phyloP scores from a whole-genome alignment of 2,329 filamentous ascomycete genomes.

The Pseudocercospora musae region DNA sequence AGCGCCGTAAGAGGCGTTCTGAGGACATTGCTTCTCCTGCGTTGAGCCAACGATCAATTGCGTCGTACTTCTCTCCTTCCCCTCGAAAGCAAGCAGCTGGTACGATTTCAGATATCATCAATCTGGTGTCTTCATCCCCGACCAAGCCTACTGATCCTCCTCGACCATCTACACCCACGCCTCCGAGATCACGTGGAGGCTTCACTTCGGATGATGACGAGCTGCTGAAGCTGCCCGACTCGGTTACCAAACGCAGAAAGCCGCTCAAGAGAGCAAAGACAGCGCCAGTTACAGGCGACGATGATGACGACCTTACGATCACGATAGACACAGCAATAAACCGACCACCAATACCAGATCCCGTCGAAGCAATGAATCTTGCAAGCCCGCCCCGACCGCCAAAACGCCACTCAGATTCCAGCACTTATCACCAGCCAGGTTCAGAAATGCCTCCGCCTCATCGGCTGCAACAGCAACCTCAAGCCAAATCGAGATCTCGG shows the following conservation, averaged over 20 bases:
- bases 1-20: constrained; percentile 29
- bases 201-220: neutral
- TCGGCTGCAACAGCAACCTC: neutral
- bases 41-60: constrained; percentile 27
- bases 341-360: neutral
- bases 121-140: constrained; percentile 34
- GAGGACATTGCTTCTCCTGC: constrained; percentile 27
- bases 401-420: neutral
- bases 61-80: constrained; percentile 28
- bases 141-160: constrained; percentile 8
- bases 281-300: constrained; percentile 25
- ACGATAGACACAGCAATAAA: no score
- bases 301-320: constrained; percentile 11
- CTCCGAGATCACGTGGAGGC: constrained; percentile 14
- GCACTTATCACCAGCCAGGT: neutral
- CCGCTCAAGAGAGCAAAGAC: constrained; percentile 31
- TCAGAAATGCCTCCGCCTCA: neutral
- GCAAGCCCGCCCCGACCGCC: neutral
- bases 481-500: neutral
- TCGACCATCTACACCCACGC: constrained; percentile 18
- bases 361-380: constrained; percentile 22
- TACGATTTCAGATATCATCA: constrained; percentile 23
- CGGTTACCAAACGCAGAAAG: constrained; percentile 33
- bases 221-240: constrained; percentile 27
- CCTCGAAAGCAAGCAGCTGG: constrained; percentile 19